phyloP scores from a whole-genome alignment of 2,329 filamentous ascomycete genomes.

The Hypoxylon sp. region DNA sequence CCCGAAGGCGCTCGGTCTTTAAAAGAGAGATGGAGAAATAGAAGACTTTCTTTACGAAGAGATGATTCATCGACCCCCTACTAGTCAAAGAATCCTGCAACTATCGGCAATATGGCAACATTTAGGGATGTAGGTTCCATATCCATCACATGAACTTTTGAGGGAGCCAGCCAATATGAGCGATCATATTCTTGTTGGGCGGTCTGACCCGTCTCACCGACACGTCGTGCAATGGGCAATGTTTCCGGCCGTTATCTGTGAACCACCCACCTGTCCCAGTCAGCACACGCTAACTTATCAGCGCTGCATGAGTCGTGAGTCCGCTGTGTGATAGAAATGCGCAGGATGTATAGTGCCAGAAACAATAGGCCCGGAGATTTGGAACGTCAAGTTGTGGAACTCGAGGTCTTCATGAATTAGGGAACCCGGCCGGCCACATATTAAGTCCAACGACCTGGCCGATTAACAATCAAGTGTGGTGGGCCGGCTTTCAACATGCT shows the following conservation, averaged over 20 bases:
- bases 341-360: slow-evolving; percentile 8
- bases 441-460: slow-evolving; percentile 12
- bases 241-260: slow-evolving; percentile 21
- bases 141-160: background rate
- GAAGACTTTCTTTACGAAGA: background rate
- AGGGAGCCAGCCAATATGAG: slow-evolving; percentile 6
- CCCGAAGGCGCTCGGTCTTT: slow-evolving; percentile 12
- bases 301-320: slow-evolving; percentile 10
- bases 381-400: slow-evolving; percentile 33
- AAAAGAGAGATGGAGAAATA: slow-evolving; percentile 1
- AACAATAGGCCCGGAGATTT: slow-evolving; percentile 19
- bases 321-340: slow-evolving; percentile 2
- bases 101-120: slow-evolving; percentile 2
- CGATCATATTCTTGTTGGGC: slow-evolving; percentile 36
- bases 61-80: slow-evolving; percentile 15
- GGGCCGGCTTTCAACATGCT: slow-evolving; percentile 28
- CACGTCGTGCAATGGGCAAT: slow-evolving; percentile 23
- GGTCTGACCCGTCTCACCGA: slow-evolving; percentile 37
- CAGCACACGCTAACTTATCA: slow-evolving; percentile 27
- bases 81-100: slow-evolving; percentile 9
- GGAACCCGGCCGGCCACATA: slow-evolving; percentile 25
- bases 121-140: background rate
- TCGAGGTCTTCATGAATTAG: slow-evolving; percentile 25
- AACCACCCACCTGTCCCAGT: slow-evolving; percentile 11
- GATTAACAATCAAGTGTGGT: slow-evolving; percentile 33